phyloP scores from a whole-genome alignment of 2,329 filamentous ascomycete genomes.

The Diaporthe sp. region DNA sequence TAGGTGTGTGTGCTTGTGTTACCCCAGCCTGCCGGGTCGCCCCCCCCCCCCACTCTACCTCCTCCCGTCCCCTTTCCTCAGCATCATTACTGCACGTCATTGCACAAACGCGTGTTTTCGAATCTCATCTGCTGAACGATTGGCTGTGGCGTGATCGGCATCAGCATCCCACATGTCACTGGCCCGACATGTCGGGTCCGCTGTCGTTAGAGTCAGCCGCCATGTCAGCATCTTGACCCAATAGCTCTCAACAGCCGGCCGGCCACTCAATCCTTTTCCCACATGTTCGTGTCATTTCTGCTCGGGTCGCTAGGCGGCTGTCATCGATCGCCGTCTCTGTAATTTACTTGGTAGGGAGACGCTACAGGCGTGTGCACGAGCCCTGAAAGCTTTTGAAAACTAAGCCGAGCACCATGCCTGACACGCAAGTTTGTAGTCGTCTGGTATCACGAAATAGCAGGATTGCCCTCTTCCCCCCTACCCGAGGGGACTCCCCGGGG shows the following conservation, averaged over 20 bases:
- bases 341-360: not conserved
- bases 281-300: conserved; percentile 5
- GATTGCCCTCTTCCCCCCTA: not conserved
- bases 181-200: conserved; percentile 16
- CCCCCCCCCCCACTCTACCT: not conserved
- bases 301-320: not conserved
- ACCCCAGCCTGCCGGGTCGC: not conserved
- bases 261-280: not conserved
- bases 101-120: not conserved
- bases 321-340: not conserved
- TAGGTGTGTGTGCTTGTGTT: conserved; percentile 7
- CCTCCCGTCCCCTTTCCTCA: not conserved
- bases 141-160: conserved; percentile 10
- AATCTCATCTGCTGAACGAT: not conserved
- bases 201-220: not conserved
- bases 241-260: not conserved
- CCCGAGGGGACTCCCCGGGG: not conserved
- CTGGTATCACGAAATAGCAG: conserved; percentile 27
- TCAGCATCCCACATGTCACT: not conserved
- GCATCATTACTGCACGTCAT: conserved; percentile 29
- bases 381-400: conserved; percentile 7
- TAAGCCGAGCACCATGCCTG: conserved; percentile 2
- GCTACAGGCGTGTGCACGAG: not conserved
- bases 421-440: not conserved
- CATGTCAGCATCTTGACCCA: conserved; percentile 27